These are phyloP conservation scores for Alternaria sp. DNA, from an alignment of 2,329 filamentous ascomycete species.

Conservation along the genomic window DNA sequence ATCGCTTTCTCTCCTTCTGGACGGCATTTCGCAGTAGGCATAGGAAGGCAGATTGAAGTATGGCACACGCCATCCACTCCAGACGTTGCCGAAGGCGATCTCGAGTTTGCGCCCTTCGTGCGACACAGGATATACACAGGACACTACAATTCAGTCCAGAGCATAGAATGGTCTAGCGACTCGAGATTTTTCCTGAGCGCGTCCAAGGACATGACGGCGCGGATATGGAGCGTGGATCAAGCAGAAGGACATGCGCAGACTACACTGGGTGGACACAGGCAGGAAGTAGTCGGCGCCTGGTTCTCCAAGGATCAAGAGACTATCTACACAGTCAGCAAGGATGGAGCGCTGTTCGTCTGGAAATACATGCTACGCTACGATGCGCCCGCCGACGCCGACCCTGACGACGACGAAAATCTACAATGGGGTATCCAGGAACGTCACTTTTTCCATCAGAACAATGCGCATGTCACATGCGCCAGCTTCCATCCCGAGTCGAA, in stretches of 20 bases:
- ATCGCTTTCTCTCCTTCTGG: constrained; percentile 92
- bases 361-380: constrained; percentile 72
- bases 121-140: constrained; percentile 83
- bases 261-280: constrained; percentile 86
- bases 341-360: constrained; percentile 96
- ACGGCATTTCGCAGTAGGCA: constrained; percentile 84
- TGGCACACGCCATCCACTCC: constrained; percentile 96
- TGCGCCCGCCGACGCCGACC: constrained; percentile 58
- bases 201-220: constrained; percentile 88
- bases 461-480: constrained; percentile 86
- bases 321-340: constrained; percentile 95
- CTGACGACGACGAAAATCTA: constrained; percentile 70
- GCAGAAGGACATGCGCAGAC: constrained; percentile 91
- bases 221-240: constrained; percentile 91
- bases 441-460: constrained; percentile 93
- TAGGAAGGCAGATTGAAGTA: constrained; percentile 88
- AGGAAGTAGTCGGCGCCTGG: constrained; percentile 92
- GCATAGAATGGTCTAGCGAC: constrained; percentile 94
- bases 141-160: constrained; percentile 85
- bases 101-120: constrained; percentile 95
- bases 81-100: constrained; percentile 78
- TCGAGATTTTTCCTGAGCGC: constrained; percentile 93
- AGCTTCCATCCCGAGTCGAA: constrained; percentile 85
- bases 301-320: constrained; percentile 94
- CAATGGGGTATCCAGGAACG: constrained; percentile 91